Conservation (phyloP, 768 basidiomycete genomes). For the Cubamyces sp. region DNA sequence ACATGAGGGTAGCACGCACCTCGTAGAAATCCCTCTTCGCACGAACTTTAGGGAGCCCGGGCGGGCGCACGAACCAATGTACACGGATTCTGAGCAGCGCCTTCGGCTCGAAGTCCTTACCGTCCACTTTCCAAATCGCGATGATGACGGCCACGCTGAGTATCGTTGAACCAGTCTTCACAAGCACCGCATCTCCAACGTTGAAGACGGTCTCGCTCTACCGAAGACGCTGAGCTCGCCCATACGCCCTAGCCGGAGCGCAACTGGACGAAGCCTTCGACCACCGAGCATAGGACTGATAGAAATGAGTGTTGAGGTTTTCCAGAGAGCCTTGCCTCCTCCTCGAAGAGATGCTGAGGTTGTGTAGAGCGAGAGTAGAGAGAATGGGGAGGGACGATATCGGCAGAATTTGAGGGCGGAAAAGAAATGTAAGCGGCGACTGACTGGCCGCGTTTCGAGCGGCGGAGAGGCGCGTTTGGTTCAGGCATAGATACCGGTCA, state of each 20-base stretch:
- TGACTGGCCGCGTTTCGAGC: conserved; percentile 14
- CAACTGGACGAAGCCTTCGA: neutral
- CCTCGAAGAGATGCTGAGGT: conserved; percentile 24
- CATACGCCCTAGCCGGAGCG: conserved; percentile 11
- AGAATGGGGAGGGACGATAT: conserved; percentile 26
- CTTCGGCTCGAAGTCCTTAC: conserved; percentile 36
- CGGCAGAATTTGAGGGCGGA: conserved; percentile 2
- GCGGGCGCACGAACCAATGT: conserved; percentile 78
- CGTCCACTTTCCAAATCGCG: conserved; percentile 65
- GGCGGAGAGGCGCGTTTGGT: conserved; percentile 4
- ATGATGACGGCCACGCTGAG: conserved; percentile 73
- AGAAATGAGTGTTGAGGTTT: conserved; percentile 24
- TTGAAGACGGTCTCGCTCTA: conserved; percentile 37
- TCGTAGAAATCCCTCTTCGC: conserved; percentile 62
- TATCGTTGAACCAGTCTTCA: conserved; percentile 49
- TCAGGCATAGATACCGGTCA: neutral
- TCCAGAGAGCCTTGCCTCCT: conserved; percentile 26
- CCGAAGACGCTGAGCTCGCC: conserved; percentile 1
- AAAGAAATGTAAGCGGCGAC: neutral
- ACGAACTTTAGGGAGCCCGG: conserved; percentile 62
- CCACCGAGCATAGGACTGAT: conserved; percentile 12
- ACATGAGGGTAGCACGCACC: conserved; percentile 42
- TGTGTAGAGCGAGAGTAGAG: conserved; percentile 22
- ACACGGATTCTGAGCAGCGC: conserved; percentile 57
- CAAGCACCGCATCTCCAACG: conserved; percentile 70